A percentile compares a stretch with the other conserved stretches of the same genome.
phyloP scores from a whole-genome alignment of 1,284 basidiomycete species.

The Prillingera fragicola region DNA sequence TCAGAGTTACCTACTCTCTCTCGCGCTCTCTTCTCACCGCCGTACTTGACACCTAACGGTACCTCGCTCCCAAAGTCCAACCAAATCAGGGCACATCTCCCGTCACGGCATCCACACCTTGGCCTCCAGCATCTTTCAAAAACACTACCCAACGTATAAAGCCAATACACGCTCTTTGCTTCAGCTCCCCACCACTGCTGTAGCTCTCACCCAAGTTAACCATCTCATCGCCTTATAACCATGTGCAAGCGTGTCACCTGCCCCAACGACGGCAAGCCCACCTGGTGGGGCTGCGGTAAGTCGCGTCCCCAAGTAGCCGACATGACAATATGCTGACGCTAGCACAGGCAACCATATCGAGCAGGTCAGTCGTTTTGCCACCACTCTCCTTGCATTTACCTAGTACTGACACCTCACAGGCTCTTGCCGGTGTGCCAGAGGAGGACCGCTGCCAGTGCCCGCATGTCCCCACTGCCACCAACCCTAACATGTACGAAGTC shows the following conservation, averaged over 20 bases:
- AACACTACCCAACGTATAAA: too few relatives aligned
- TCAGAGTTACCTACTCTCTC: too few relatives aligned
- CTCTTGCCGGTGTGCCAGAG: conserved; percentile 34
- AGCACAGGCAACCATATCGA: conserved; percentile 42
- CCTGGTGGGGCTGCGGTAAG: conserved; percentile 49
- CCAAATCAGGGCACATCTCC: too few relatives aligned
- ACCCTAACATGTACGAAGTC: conserved; percentile 39
- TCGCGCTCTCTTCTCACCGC: too few relatives aligned
- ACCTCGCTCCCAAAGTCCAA: too few relatives aligned
- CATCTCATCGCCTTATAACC: too few relatives aligned
- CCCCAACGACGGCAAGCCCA: conserved; percentile 46
- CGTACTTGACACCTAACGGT: too few relatives aligned
- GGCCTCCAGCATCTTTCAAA: too few relatives aligned
- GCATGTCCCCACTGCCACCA: conserved; percentile 35
- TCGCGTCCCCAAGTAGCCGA: conserved; percentile 3
- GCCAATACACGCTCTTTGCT: too few relatives aligned
- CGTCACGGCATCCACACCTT: too few relatives aligned
- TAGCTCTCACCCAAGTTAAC: too few relatives aligned
- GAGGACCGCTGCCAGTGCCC: conserved; percentile 38
- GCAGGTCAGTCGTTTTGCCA: conserved; percentile 22
- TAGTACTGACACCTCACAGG: conserved; percentile 18
- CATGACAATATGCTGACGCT: conserved; percentile 5
- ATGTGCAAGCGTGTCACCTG: conserved; percentile 46
- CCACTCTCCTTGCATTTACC: not conserved
- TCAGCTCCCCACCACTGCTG: too few relatives aligned